A percentile compares a stretch with the other conserved stretches of the same genome.
These are phyloP conservation scores for Geosmithia morbida DNA, from an alignment of 2,329 filamentous ascomycete genomes.

Conservation along the genomic window DNA sequence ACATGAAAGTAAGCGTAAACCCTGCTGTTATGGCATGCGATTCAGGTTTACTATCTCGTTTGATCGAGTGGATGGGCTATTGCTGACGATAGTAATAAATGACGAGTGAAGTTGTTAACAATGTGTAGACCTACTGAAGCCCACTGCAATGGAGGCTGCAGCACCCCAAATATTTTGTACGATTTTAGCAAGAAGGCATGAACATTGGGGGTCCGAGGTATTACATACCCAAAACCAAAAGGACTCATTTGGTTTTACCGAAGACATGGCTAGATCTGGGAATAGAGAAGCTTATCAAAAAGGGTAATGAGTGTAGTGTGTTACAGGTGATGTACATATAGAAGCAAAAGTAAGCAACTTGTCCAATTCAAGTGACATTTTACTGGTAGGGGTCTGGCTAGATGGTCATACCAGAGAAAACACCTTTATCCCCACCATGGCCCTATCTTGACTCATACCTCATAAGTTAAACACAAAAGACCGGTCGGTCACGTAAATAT, in stretches of 20 bases:
- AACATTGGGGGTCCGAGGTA: neutral
- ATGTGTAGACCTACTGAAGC: conserved; percentile 21
- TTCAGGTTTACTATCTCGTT: conserved; percentile 23
- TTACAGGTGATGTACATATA: too few relatives aligned
- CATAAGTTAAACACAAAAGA: neutral
- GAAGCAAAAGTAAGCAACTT: neutral
- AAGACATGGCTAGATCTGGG: neutral
- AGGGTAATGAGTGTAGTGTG: too few relatives aligned
- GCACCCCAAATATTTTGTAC: conserved; percentile 16
- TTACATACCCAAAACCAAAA: conserved; percentile 26
- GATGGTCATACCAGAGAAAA: neutral
- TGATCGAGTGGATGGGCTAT: conserved; percentile 28
- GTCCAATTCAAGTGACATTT: neutral
- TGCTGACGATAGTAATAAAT: neutral
- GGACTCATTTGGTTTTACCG: conserved; percentile 19
- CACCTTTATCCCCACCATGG: neutral
- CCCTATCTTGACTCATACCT: neutral
- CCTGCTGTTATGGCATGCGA: neutral
- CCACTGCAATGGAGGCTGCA: conserved; percentile 28
- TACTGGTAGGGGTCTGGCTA: neutral
- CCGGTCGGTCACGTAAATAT: neutral
- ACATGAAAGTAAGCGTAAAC: neutral
- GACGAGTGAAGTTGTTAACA: neutral
- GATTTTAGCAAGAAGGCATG: neutral
- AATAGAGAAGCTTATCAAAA: too few relatives aligned